Evolutionary conservation across 495 filamentous ascomycete species (phyloP).

Genomic region (Sabuloglossum arenarium): DNA sequence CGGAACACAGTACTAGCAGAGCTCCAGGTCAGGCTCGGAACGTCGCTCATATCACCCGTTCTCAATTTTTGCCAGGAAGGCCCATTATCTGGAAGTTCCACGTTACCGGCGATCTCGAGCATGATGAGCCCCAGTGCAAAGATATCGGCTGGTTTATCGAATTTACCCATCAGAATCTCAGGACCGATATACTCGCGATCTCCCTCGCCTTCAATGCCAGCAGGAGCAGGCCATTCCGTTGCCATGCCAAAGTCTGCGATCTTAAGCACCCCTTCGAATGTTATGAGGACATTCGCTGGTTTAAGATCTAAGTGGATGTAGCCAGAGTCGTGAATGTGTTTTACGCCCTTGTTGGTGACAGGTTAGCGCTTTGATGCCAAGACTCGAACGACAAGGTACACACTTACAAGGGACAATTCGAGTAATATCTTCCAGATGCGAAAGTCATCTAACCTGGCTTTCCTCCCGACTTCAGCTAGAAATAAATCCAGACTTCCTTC

Average conservation of each 20-base stretch:
- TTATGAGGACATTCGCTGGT: constrained; percentile 82
- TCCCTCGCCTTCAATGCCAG: constrained; percentile 70
- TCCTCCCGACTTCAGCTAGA: constrained; percentile 51
- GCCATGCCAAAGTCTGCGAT: constrained; percentile 95
- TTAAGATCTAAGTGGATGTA: constrained; percentile 93
- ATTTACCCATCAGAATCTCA: constrained; percentile 64
- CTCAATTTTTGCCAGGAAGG: constrained; percentile 72
- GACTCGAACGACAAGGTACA: not conserved
- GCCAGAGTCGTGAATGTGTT: constrained; percentile 67
- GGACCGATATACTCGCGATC: constrained; percentile 92
- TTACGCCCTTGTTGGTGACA: constrained; percentile 41
- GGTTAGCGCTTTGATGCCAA: constrained; percentile 15
- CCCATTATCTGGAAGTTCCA: constrained; percentile 80
- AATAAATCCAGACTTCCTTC: constrained; percentile 78
- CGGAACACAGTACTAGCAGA: constrained; percentile 46
- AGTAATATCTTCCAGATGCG: constrained; percentile 93
- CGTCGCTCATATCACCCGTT: constrained; percentile 64
- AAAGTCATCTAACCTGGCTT: constrained; percentile 84
- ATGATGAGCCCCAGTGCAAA: constrained; percentile 88
- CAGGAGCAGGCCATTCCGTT: constrained; percentile 49
- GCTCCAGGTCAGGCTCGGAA: constrained; percentile 66
- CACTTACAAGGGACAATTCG: constrained; percentile 54
- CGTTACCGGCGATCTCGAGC: constrained; percentile 81
- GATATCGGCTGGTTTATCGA: constrained; percentile 78
- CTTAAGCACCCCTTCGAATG: constrained; percentile 78